A percentile compares a stretch with the other conserved stretches of the same genome.
Conservation (phyloP, 208 protist species). For the Phytomonas sp. region DNA sequence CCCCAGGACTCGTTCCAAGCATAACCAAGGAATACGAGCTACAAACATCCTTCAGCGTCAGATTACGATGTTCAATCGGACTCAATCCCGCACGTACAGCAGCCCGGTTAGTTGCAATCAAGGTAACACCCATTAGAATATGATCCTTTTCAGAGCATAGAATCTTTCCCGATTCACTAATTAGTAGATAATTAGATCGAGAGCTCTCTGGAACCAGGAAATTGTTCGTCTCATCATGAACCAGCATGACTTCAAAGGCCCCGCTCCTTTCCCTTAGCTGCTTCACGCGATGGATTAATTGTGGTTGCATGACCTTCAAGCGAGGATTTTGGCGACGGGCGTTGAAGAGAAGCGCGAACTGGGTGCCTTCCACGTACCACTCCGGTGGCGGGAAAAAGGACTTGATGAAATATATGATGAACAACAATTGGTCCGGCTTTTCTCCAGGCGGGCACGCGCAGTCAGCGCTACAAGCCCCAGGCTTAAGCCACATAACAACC, state of each 20-base stretch:
- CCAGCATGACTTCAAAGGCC: conserved; percentile 62
- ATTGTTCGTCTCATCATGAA: conserved; percentile 27
- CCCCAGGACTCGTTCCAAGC: conserved; percentile 64
- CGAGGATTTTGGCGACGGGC: conserved; percentile 52
- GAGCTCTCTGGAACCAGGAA: conserved; percentile 77
- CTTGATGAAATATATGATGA: conserved; percentile 40
- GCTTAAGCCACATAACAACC: conserved; percentile 49
- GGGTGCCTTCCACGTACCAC: conserved; percentile 56
- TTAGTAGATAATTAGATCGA: conserved; percentile 73
- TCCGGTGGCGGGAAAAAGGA: conserved; percentile 60
- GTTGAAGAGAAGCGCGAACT: conserved; percentile 53
- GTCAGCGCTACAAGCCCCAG: neutral
- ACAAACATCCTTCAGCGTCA: conserved; percentile 50
- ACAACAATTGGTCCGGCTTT: conserved; percentile 8
- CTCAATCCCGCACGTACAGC: conserved; percentile 21
- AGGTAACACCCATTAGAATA: conserved; percentile 73
- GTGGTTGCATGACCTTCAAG: conserved; percentile 56
- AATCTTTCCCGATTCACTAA: conserved; percentile 27
- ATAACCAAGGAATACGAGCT: conserved; percentile 42
- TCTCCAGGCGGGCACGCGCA: neutral
- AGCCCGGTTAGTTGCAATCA: conserved; percentile 31
- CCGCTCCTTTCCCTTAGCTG: conserved; percentile 17
- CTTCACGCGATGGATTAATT: conserved; percentile 42
- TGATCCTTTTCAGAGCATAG: conserved; percentile 56
- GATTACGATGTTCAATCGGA: conserved; percentile 30